A percentile compares a stretch with the other conserved stretches of the same genome.
Conservation (phyloP, 2,329 filamentous ascomycete genomes). For the Trichoderma lentiforme region DNA sequence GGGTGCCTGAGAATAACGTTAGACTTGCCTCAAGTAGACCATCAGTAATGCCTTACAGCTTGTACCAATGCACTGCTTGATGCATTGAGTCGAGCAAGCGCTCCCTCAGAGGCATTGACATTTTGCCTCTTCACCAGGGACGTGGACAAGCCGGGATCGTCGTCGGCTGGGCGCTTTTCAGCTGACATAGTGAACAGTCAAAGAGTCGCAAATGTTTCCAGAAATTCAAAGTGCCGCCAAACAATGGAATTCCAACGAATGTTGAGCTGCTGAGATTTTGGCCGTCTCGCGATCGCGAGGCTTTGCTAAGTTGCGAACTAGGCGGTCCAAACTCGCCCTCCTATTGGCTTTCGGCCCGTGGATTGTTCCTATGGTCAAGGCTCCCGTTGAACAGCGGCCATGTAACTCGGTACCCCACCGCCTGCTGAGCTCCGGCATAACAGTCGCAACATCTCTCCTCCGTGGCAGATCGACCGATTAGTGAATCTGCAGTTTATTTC, state of each 20-base stretch:
- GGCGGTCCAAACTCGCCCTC: conserved; percentile 3
- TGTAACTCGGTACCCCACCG: conserved; percentile 13
- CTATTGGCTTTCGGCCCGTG: conserved; percentile 35
- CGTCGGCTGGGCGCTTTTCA: conserved; percentile 88
- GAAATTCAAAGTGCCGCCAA: neutral
- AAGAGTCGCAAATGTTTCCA: neutral
- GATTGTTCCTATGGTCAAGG: conserved; percentile 30
- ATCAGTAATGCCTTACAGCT: conserved; percentile 38
- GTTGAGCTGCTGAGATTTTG: neutral
- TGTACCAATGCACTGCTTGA: conserved; percentile 49
- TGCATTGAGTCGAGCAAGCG: conserved; percentile 50
- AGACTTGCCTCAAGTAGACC: neutral
- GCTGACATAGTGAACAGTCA: conserved; percentile 65
- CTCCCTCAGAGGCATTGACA: conserved; percentile 46
- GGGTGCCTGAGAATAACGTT: conserved; percentile 53
- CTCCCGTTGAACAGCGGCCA: conserved; percentile 24
- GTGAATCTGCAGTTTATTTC: neutral
- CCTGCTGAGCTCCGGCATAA: conserved; percentile 3
- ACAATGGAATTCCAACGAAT: neutral
- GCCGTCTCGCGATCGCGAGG: conserved; percentile 13
- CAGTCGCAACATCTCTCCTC: neutral
- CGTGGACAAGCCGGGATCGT: conserved; percentile 74
- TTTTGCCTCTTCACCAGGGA: conserved; percentile 89
- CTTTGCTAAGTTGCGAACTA: conserved; percentile 12
- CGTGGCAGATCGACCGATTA: neutral